A percentile compares a stretch with the other conserved stretches of the same genome.
These are phyloP conservation scores for Micractinium conductrix DNA, from an alignment of 139 green algal species.

Conservation along the genomic window DNA sequence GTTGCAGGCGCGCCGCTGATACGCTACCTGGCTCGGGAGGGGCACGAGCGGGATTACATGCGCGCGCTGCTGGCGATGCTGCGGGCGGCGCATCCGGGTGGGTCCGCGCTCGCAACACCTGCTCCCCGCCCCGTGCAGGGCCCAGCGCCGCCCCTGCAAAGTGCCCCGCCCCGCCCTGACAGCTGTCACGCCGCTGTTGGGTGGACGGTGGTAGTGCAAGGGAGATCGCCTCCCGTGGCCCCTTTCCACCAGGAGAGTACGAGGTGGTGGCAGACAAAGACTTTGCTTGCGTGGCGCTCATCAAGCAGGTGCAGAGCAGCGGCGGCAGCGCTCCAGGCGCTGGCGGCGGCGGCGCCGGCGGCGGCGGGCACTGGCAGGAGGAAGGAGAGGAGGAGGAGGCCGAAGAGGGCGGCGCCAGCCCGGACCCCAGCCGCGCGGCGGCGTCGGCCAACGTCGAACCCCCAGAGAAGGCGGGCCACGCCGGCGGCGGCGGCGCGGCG, in stretches of 20 bases:
- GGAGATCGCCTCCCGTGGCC: no score
- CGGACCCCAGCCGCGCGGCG: background rate
- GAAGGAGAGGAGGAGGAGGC: background rate
- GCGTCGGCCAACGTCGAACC: background rate
- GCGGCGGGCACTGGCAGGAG: no score
- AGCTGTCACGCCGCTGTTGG: background rate
- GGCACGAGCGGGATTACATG: background rate
- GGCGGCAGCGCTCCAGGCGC: background rate
- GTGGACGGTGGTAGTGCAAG: background rate
- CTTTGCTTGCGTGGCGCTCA: conserved; percentile 9
- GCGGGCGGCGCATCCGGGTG: no score
- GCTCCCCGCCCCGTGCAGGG: no score
- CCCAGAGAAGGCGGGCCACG: background rate
- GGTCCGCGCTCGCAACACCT: background rate
- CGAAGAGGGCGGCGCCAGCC: background rate
- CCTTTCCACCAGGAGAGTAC: background rate
- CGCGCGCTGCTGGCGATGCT: background rate
- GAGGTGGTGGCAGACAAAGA: background rate
- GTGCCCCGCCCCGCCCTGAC: no score
- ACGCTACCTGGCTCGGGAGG: background rate
- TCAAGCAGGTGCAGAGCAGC: background rate
- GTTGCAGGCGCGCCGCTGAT: background rate
- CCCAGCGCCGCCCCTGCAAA: no score
- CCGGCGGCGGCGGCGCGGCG: background rate
- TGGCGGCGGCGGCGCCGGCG: no score